Percentiles rank a stretch among this genome's conserved stretches.
Evolutionary conservation across 2,329 filamentous ascomycete genomes (phyloP).

Genomic region (Lasiodiplodia gonubiensis): DNA sequence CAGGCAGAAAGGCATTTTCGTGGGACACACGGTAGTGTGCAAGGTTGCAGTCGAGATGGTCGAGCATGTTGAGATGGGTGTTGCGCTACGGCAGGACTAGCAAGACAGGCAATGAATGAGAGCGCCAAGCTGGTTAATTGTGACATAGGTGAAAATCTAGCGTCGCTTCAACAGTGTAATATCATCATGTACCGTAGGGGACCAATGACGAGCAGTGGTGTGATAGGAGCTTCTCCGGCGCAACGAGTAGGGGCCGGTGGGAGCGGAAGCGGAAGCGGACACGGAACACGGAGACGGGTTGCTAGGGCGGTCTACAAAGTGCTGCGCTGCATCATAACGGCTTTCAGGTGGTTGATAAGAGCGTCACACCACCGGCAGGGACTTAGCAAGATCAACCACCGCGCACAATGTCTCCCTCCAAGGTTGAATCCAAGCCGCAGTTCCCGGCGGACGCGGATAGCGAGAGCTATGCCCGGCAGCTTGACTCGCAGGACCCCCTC

Average conservation of each 20-base stretch:
- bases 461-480: slow-evolving; percentile 13
- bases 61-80: slow-evolving; percentile 20
- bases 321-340: slow-evolving; percentile 4
- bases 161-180: slow-evolving; percentile 14
- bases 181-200: slow-evolving; percentile 5
- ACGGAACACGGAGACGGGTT: slow-evolving; percentile 16
- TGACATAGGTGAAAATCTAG: slow-evolving; percentile 9
- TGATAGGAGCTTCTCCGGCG: slow-evolving; percentile 20
- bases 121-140: slow-evolving; percentile 1
- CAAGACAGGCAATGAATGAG: slow-evolving; percentile 8
- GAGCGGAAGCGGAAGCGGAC: slow-evolving; percentile 24
- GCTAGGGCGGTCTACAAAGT: neutral
- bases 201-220: slow-evolving; percentile 14
- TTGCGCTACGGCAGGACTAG: slow-evolving; percentile 9
- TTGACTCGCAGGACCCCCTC: slow-evolving; percentile 27
- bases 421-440: slow-evolving; percentile 20
- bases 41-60: slow-evolving; percentile 46
- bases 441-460: slow-evolving; percentile 25
- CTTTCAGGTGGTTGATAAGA: slow-evolving; percentile 16
- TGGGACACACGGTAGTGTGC: slow-evolving; percentile 80
- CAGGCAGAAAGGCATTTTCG: slow-evolving; percentile 79
- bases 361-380: slow-evolving; percentile 13
- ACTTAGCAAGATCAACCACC: slow-evolving; percentile 4
- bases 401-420: slow-evolving; percentile 22
- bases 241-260: neutral